These are phyloP conservation scores for Stentor roeselii DNA, from an alignment of 73 alveolate genomes.

Conservation along the genomic window DNA sequence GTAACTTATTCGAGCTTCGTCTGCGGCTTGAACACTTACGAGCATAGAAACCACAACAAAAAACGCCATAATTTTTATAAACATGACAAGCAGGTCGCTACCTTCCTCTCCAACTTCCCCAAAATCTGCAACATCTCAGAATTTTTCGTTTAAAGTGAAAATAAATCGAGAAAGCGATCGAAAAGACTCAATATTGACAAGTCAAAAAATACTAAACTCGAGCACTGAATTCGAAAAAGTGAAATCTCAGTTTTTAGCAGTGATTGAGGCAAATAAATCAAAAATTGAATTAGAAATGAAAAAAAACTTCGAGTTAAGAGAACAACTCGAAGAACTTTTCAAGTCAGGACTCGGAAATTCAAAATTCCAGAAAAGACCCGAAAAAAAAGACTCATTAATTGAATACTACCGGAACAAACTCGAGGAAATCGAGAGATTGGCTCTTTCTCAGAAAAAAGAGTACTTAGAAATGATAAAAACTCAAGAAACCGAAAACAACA, in stretches of 20 bases:
- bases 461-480: no score
- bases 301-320: background rate
- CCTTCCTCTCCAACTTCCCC: no score
- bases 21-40: background rate
- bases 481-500: background rate
- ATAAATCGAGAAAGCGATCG: background rate
- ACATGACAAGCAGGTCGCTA: no score
- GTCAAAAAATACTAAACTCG: background rate
- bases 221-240: background rate
- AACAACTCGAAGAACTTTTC: background rate
- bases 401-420: background rate
- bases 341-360: background rate
- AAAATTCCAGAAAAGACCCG: background rate
- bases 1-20: constrained; percentile 5
- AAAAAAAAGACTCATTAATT: no score
- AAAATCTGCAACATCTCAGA: no score
- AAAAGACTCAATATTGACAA: background rate
- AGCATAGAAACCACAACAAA: no score
- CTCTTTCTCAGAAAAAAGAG: background rate
- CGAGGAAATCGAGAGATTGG: background rate
- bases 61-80: no score
- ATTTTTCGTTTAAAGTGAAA: no score
- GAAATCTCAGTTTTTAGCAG: background rate
- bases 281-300: background rate
- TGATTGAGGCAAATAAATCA: background rate